Evolutionary conservation across 257 asterid genomes (phyloP).

Genomic region (Forsythia suspensa): DNA sequence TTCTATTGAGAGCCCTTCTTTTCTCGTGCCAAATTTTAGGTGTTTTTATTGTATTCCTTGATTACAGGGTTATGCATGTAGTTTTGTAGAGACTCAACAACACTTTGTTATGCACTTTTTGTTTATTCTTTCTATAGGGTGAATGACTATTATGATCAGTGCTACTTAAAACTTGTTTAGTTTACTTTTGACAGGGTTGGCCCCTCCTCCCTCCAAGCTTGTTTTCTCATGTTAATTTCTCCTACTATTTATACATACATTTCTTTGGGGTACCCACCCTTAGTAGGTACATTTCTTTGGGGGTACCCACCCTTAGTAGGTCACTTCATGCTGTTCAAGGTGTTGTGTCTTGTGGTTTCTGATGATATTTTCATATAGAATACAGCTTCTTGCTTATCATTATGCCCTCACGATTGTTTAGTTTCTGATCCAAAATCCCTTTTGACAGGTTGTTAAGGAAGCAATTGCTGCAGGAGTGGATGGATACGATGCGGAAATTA

Average conservation of each 20-base stretch:
- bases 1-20: not conserved
- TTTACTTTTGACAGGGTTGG: not conserved
- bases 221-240: not conserved
- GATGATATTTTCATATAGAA: not conserved
- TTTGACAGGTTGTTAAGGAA: conserved; percentile 74
- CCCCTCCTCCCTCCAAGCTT: not conserved
- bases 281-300: not conserved
- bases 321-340: not conserved
- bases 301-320: not conserved
- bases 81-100: not conserved
- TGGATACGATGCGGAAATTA: conserved; percentile 73
- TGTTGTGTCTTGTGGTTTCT: not conserved
- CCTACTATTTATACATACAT: no score
- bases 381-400: conserved; percentile 8
- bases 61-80: not conserved
- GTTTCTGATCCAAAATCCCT: conserved; percentile 15
- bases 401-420: conserved; percentile 7
- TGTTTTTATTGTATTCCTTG: not conserved
- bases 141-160: not conserved
- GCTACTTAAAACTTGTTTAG: not conserved
- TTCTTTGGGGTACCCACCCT: not conserved
- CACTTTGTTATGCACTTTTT: not conserved
- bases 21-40: not conserved
- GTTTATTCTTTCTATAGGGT: not conserved
- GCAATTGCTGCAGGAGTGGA: conserved; percentile 80